Evolutionary conservation across 441 rosid species (phyloP).

Genomic region (Pelargonium cotyledonis): DNA sequence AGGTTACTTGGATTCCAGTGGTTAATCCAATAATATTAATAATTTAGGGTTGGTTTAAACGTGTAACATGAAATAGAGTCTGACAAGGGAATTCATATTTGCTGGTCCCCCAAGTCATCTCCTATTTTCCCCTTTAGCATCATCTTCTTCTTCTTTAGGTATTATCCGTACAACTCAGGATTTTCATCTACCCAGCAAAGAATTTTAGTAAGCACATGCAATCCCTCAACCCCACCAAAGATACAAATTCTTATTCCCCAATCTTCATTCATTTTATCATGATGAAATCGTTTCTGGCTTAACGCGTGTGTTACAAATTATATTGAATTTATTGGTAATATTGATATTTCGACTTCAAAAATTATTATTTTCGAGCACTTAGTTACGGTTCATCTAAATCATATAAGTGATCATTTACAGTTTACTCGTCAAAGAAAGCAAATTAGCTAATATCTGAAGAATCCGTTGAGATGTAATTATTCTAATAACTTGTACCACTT

Average conservation of each 20-base stretch:
- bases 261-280: not conserved
- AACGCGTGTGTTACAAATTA: too few species aligned
- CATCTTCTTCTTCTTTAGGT: not conserved
- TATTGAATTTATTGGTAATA: too few species aligned
- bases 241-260: not conserved
- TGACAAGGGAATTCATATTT: not conserved
- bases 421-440: too few species aligned
- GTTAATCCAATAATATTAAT: not conserved
- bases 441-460: not conserved
- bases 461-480: not conserved
- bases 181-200: not conserved
- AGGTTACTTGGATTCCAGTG: too few species aligned
- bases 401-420: too few species aligned
- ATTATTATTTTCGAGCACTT: too few species aligned
- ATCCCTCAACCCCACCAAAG: not conserved
- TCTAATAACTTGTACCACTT: too few species aligned
- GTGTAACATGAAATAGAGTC: constrained; percentile 1
- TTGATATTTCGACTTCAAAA: too few species aligned
- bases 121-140: constrained; percentile 1
- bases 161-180: constrained; percentile 1
- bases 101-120: constrained; percentile 1
- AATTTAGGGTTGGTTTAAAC: not conserved
- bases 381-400: too few species aligned
- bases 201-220: not conserved
- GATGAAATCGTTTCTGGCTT: too few species aligned